phyloP scores from a whole-genome alignment of 306 rosid species.

The Heteromeles arbutifolia region DNA sequence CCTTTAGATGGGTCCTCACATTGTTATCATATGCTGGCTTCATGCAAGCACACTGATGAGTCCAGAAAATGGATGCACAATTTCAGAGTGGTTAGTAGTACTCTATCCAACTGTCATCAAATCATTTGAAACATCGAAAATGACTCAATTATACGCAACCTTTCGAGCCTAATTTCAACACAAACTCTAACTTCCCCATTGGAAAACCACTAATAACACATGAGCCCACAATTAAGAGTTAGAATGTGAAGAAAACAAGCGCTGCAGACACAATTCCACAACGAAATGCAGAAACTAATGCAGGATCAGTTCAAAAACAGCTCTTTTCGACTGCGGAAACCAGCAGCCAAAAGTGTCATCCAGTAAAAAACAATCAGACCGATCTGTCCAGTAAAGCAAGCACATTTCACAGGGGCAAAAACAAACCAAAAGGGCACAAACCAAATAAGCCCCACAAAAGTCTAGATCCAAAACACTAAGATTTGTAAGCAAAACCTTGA shows the following conservation, averaged over 20 bases:
- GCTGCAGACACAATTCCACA: slow-evolving; percentile 8
- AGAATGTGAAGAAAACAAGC: background rate
- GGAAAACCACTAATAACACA: background rate
- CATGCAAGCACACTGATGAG: background rate
- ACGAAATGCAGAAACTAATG: slow-evolving; percentile 14
- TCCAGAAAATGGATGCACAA: background rate
- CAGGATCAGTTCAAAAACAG: slow-evolving; percentile 20
- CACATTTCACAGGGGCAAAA: slow-evolving; percentile 15
- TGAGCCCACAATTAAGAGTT: slow-evolving; percentile 12
- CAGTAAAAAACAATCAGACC: slow-evolving; percentile 17
- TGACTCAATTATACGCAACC: background rate
- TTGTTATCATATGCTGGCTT: background rate
- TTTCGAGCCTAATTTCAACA: background rate
- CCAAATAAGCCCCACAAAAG: slow-evolving; percentile 4
- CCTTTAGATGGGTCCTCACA: background rate
- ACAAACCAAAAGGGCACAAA: background rate
- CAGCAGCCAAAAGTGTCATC: background rate
- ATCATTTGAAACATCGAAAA: background rate
- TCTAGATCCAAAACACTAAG: slow-evolving; percentile 35
- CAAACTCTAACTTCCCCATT: slow-evolving; percentile 9
- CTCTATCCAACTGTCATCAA: background rate
- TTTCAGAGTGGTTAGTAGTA: too few relatives aligned
- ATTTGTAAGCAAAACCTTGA: slow-evolving; percentile 54
- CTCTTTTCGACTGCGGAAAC: background rate
- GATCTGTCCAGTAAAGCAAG: slow-evolving; percentile 41